phyloP scores from a whole-genome alignment of 2,329 filamentous ascomycete species.

The Albifimbria verrucaria region DNA sequence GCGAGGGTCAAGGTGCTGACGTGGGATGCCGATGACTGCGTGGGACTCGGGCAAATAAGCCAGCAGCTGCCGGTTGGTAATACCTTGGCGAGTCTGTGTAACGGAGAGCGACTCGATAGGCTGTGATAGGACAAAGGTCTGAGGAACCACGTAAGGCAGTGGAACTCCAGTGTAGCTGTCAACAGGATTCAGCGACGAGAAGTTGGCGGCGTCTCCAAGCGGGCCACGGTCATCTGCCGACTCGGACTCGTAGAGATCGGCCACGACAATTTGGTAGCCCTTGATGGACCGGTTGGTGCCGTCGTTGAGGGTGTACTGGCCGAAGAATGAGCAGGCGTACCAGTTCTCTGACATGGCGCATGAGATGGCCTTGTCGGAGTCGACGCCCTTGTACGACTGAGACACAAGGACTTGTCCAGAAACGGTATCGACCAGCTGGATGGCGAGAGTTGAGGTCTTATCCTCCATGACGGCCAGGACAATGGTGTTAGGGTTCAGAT shows the following conservation, averaged over 20 bases:
- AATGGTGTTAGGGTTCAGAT: slow-evolving; percentile 82
- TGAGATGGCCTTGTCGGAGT: slow-evolving; percentile 68
- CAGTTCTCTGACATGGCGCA: slow-evolving; percentile 90
- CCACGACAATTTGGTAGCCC: slow-evolving; percentile 81
- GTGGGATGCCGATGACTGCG: slow-evolving; percentile 75
- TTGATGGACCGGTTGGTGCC: slow-evolving; percentile 58
- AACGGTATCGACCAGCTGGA: slow-evolving; percentile 82
- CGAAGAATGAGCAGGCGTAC: slow-evolving; percentile 82
- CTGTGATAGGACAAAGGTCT: slow-evolving; percentile 76
- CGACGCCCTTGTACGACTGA: slow-evolving; percentile 68
- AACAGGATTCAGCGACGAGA: slow-evolving; percentile 71
- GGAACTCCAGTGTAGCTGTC: slow-evolving; percentile 51
- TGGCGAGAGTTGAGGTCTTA: slow-evolving; percentile 54
- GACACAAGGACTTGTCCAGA: slow-evolving; percentile 78
- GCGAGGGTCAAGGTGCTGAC: slow-evolving; percentile 76
- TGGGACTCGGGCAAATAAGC: slow-evolving; percentile 72
- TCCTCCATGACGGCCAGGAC: slow-evolving; percentile 69
- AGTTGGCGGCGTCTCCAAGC: slow-evolving; percentile 66
- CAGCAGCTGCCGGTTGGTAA: slow-evolving; percentile 78
- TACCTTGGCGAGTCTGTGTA: slow-evolving; percentile 88
- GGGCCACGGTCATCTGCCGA: slow-evolving; percentile 80
- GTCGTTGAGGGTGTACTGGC: slow-evolving; percentile 55
- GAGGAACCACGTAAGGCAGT: slow-evolving; percentile 72
- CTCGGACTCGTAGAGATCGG: slow-evolving; percentile 87
- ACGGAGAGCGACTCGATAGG: slow-evolving; percentile 78